Base-by-base conservation (phyloP, 306 rosid species). In the Betula pendula region DNA sequence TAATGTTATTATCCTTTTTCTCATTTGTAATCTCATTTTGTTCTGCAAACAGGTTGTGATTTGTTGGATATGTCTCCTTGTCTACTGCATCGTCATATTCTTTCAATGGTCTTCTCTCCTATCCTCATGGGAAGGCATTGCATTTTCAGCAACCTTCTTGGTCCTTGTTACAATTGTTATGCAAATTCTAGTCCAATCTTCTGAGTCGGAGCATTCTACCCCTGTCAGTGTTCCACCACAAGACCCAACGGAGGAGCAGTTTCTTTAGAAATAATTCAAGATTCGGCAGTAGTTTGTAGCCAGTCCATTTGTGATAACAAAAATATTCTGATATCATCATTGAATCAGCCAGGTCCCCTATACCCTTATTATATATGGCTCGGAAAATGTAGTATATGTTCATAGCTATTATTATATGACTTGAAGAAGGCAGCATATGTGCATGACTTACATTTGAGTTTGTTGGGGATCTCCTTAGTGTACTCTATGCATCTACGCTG, bases 111-210 rank as follows among this genome's bases (percentile, higher is more conserved):
- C 93, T 51, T n/a, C 76, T 55, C 79, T 92, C 17, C 87, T 94
- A 6, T 81, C 91, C 29, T 81, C 98, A 8, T 90, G 95, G 96
- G n/a, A 83, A 77, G 97, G 97, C 78, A 75, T 94, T 22, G 77
- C 74, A 56, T 50, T 81, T 42, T 75, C 82, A 4, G 86, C 74
- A 35, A 55, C 81, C 43, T 86, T 90, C 84, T 58, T 92, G 75
- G 42, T 81, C 20, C 73, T 92, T 4, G 76, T 92, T 10, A 66
- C 75, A 22, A 14, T 81, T 35, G 55, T 89, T 53, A 92, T 90
- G 98, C 92, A 92, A 82, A 27, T 88, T 60, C 87, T 92, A 71
- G 73, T 94, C 66, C 90, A 82, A 8, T 90, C 96, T 6, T 89
- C 97, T 1, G 84, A 88, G 78, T 79, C 94, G 0, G 88, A 86